Percentiles rank a stretch among this genome's conserved stretches.
These are phyloP conservation scores for Fusarium napiforme DNA, from an alignment of 2,329 filamentous ascomycete species.

Conservation along the genomic window DNA sequence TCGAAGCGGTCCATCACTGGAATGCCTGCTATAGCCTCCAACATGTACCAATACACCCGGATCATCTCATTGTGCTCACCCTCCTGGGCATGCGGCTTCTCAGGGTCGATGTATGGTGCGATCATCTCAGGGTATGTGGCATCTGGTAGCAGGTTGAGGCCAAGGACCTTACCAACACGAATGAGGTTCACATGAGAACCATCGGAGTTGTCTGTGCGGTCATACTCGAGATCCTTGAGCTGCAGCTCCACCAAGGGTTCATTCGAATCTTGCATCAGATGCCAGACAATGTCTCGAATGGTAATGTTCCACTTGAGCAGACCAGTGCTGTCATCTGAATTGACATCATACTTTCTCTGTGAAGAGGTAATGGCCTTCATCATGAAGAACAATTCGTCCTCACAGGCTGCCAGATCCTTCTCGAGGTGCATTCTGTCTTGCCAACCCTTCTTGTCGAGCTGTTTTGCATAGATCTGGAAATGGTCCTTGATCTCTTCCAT, in stretches of 20 bases:
- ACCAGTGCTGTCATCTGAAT: constrained; percentile 75
- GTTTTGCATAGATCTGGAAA: constrained; percentile 91
- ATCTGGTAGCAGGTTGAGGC: constrained; percentile 88
- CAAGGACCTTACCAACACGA: constrained; percentile 86
- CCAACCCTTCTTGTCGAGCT: constrained; percentile 90
- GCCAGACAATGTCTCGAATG: constrained; percentile 97
- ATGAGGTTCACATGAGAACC: constrained; percentile 95
- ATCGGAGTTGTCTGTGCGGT: constrained; percentile 95
- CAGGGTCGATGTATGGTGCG: constrained; percentile 82
- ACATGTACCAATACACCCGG: constrained; percentile 95
- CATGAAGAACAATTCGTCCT: constrained; percentile 98
- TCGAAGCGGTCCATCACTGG: constrained; percentile 98
- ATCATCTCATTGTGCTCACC: constrained; percentile 81
- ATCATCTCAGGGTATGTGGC: constrained; percentile 98
- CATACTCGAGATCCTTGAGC: constrained; percentile 89
- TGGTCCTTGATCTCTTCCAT: constrained; percentile 96
- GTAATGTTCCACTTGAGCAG: constrained; percentile 92
- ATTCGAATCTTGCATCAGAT: constrained; percentile 86
- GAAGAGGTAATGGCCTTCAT: constrained; percentile 99
- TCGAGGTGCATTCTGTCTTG: constrained; percentile 90
- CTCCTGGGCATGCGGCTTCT: constrained; percentile 57
- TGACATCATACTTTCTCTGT: constrained; percentile 82
- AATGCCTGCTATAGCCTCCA: constrained; percentile 97
- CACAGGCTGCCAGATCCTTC: constrained; percentile 85
- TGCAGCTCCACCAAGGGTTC: constrained; percentile 94